These are phyloP conservation scores for Gracilaria gracilis DNA, from an alignment of 23 red algal species.

Conservation along the genomic window DNA sequence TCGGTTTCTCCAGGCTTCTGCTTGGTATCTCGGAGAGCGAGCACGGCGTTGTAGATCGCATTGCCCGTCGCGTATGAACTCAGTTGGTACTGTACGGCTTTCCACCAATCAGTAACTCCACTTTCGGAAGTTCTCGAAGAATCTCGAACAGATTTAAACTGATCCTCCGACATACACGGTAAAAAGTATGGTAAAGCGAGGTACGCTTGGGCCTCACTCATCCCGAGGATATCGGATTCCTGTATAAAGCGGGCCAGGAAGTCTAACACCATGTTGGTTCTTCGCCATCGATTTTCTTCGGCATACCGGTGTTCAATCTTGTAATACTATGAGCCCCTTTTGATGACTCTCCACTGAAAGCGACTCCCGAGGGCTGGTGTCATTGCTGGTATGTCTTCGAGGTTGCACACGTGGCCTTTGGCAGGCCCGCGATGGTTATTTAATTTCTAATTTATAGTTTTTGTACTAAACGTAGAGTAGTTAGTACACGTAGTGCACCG, in stretches of 20 bases:
- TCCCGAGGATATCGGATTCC: neutral
- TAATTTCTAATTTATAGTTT: neutral
- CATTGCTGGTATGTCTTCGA: neutral
- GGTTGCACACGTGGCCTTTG: neutral
- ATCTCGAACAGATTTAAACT: neutral
- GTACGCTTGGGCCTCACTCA: conserved; percentile 10
- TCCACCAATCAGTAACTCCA: neutral
- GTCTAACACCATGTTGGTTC: neutral
- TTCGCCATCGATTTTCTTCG: neutral
- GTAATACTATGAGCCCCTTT: no score
- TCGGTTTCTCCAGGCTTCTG: conserved; percentile 27
- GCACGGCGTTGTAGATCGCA: neutral
- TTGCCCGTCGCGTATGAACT: neutral
- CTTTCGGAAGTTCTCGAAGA: neutral
- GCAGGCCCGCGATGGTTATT: neutral
- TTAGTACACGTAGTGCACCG: conserved; percentile 13
- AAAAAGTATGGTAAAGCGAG: neutral
- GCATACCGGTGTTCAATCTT: no score
- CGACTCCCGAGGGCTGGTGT: no score
- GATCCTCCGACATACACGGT: neutral
- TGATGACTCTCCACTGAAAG: no score
- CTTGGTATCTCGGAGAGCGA: neutral
- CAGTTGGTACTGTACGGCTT: conserved; percentile 30
- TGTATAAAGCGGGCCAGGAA: neutral
- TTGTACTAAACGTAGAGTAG: neutral